phyloP scores from a whole-genome alignment of 768 basidiomycete genomes.

The Lactifluus echinatus region DNA sequence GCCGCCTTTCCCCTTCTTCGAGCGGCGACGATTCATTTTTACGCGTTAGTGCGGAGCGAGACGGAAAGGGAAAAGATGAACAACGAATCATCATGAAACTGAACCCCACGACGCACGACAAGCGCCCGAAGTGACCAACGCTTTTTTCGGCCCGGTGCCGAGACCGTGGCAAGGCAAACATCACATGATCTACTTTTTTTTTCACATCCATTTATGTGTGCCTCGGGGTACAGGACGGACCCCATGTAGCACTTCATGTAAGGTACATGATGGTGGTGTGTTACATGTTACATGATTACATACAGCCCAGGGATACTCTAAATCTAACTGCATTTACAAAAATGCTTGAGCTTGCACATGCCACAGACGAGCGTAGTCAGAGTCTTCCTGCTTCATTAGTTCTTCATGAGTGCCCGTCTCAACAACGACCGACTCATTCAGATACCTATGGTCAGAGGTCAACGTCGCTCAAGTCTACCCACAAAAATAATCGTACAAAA shows the following conservation, averaged over 20 bases:
- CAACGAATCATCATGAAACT: not conserved
- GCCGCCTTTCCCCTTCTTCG: not conserved
- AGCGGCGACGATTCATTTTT: not conserved
- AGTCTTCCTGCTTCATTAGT: slow-evolving; percentile 42
- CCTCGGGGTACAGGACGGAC: too few species aligned
- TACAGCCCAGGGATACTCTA: too few species aligned
- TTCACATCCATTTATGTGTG: too few species aligned
- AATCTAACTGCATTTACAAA: slow-evolving; percentile 10
- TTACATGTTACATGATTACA: too few species aligned
- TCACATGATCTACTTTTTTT: too few species aligned
- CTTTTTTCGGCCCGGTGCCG: too few species aligned
- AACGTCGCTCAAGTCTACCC: not conserved
- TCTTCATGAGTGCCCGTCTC: slow-evolving; percentile 62
- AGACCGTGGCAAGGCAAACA: too few species aligned
- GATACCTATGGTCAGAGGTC: slow-evolving; percentile 45
- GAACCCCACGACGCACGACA: not conserved
- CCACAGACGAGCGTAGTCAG: slow-evolving; percentile 67
- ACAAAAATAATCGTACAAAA: slow-evolving; percentile 4
- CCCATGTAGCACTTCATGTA: too few species aligned
- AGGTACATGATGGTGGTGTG: too few species aligned
- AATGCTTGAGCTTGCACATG: slow-evolving; percentile 67
- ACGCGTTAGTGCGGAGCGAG: not conserved
- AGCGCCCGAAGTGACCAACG: too few species aligned
- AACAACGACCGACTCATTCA: slow-evolving; percentile 50
- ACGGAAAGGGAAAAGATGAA: not conserved